Conservation (phyloP, 2,329 filamentous ascomycete genomes). For the Neoascochyta sp. region DNA sequence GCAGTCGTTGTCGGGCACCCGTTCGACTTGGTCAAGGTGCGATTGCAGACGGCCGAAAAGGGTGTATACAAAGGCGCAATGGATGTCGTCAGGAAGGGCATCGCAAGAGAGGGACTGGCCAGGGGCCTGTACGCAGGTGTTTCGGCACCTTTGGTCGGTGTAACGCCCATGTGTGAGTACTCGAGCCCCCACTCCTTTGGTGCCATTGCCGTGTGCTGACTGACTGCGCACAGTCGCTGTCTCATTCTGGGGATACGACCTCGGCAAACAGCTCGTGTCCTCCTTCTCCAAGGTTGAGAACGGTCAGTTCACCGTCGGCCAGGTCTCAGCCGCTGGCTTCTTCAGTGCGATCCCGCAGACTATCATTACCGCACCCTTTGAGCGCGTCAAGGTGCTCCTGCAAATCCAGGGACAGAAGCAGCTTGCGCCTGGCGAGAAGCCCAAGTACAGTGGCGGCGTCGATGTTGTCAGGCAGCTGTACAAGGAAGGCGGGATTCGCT, state of each 20-base stretch:
- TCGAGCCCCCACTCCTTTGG: neutral
- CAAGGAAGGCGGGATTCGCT: constrained; percentile 81
- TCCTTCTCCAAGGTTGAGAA: constrained; percentile 63
- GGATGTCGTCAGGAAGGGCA: constrained; percentile 84
- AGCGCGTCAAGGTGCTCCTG: constrained; percentile 96
- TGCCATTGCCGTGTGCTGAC: constrained; percentile 1
- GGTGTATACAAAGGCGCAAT: constrained; percentile 87
- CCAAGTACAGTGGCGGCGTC: constrained; percentile 78
- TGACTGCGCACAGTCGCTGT: constrained; percentile 53
- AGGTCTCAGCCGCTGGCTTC: constrained; percentile 88
- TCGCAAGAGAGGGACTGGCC: constrained; percentile 78
- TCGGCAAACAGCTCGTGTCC: constrained; percentile 85
- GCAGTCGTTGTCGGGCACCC: constrained; percentile 91
- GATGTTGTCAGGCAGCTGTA: constrained; percentile 95
- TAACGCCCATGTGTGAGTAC: constrained; percentile 95
- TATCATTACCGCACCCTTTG: constrained; percentile 95
- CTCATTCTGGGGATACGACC: constrained; percentile 81
- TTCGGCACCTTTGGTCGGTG: constrained; percentile 86
- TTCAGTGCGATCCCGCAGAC: constrained; percentile 97
- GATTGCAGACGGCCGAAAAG: constrained; percentile 90
- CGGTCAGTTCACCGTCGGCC: constrained; percentile 72
- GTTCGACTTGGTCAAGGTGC: constrained; percentile 96
- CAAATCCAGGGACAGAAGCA: constrained; percentile 93
- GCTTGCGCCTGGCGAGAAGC: constrained; percentile 83
- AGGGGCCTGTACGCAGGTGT: constrained; percentile 93